phyloP scores from a whole-genome alignment of 1,139 yeast species.

The Kodamaea plutei region DNA sequence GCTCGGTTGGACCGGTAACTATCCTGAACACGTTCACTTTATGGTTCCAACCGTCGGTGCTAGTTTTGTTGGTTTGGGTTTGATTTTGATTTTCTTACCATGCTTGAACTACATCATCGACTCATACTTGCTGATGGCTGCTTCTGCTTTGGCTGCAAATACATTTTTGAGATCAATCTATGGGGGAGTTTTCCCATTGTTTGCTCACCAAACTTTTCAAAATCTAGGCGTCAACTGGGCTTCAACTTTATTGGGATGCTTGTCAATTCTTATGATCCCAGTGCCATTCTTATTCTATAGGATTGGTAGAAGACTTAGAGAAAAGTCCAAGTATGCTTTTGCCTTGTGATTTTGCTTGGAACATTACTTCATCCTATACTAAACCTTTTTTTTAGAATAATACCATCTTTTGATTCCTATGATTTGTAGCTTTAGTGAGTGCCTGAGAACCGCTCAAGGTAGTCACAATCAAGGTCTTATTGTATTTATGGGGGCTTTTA shows the following conservation, averaged over 20 bases:
- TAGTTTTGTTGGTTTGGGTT: conserved; percentile 65
- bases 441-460: no score
- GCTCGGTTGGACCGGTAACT: conserved; percentile 84
- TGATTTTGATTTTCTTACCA: conserved; percentile 70
- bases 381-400: no score
- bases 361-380: no score
- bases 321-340: conserved; percentile 61
- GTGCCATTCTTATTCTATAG: conserved; percentile 67
- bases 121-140: conserved; percentile 71
- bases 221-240: conserved; percentile 81
- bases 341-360: conserved; percentile 11
- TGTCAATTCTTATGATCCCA: conserved; percentile 59
- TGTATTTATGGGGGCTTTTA: no score
- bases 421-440: no score
- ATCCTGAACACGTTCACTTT: conserved; percentile 67
- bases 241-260: conserved; percentile 66
- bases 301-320: conserved; percentile 60
- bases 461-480: no score
- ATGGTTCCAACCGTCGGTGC: conserved; percentile 77
- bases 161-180: conserved; percentile 64
- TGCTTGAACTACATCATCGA: conserved; percentile 78
- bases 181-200: conserved; percentile 48
- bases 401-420: no score
- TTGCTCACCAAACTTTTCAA: conserved; percentile 62
- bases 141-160: conserved; percentile 86